phyloP scores from a whole-genome alignment of 371 early-diverging fungal genomes.

The Amoeboaphelidium protococcarum region DNA sequence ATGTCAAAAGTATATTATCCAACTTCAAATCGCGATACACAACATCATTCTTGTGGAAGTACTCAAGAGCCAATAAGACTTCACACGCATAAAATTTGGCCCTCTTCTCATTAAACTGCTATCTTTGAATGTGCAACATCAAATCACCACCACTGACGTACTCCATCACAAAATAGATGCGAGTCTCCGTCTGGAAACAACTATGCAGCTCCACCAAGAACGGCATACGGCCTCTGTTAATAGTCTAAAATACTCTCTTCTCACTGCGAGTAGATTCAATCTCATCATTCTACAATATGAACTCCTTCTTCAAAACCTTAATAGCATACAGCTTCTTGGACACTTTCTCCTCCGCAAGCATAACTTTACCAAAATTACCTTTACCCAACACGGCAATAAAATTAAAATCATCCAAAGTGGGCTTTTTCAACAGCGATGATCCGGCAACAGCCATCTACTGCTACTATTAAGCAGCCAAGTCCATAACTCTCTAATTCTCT shows the following conservation, averaged over 20 bases:
- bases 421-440: slow-evolving; percentile 3
- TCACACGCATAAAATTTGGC: slow-evolving; percentile 93
- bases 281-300: slow-evolving; percentile 72
- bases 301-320: slow-evolving; percentile 90
- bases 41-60: slow-evolving; percentile 76
- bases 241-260: slow-evolving; percentile 69
- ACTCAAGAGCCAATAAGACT: slow-evolving; percentile 78
- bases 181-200: slow-evolving; percentile 72
- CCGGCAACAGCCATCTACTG: not conserved
- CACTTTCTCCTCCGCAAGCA: slow-evolving; percentile 69
- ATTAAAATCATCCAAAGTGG: slow-evolving; percentile 38
- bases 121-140: slow-evolving; percentile 65
- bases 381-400: slow-evolving; percentile 80
- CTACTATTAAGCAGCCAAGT: not conserved
- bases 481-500: too few relatives aligned
- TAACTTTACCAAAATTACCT: slow-evolving; percentile 94
- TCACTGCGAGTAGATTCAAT: slow-evolving; percentile 54
- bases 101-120: slow-evolving; percentile 47
- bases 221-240: slow-evolving; percentile 63
- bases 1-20: slow-evolving; percentile 81
- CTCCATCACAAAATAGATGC: slow-evolving; percentile 95
- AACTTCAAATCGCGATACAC: slow-evolving; percentile 95
- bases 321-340: slow-evolving; percentile 63
- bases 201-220: slow-evolving; percentile 91
- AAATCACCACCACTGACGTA: slow-evolving; percentile 96